Evolutionary conservation across 352 stramenopile genomes (phyloP).

Genomic region (Globisporangium splendens): DNA sequence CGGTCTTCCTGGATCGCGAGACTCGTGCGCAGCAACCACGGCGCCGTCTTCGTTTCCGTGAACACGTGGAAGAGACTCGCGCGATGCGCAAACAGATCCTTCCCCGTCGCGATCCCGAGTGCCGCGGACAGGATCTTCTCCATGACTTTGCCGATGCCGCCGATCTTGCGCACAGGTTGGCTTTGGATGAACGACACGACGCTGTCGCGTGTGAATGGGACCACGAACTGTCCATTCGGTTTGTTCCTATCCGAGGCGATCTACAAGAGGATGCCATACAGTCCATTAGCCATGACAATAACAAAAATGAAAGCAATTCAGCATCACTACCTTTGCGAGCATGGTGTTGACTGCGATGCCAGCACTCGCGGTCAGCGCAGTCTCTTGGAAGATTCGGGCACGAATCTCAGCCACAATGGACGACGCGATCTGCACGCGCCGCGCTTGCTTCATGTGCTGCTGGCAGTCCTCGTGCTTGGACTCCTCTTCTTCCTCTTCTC

Average conservation of each 20-base stretch:
- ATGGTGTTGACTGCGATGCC: constrained; percentile 91
- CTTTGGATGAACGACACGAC: constrained; percentile 89
- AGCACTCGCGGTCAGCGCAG: constrained; percentile 92
- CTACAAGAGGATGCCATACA: constrained; percentile 18
- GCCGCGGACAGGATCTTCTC: constrained; percentile 87
- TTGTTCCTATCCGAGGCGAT: constrained; percentile 97
- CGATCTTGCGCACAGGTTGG: constrained; percentile 91
- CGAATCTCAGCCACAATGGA: constrained; percentile 85
- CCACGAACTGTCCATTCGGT: constrained; percentile 93
- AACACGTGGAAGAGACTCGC: constrained; percentile 66
- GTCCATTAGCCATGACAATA: background rate
- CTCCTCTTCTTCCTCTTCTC: background rate
- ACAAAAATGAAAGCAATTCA: background rate
- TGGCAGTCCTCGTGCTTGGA: background rate
- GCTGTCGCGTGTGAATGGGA: constrained; percentile 68
- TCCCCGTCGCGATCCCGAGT: constrained; percentile 83
- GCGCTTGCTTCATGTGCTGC: constrained; percentile 1
- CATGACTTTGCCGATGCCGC: constrained; percentile 94
- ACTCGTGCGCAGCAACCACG: constrained; percentile 68
- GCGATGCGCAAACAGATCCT: constrained; percentile 65
- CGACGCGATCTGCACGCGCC: constrained; percentile 36
- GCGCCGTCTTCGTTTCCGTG: constrained; percentile 47
- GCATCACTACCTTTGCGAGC: constrained; percentile 86
- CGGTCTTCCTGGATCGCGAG: constrained; percentile 54
- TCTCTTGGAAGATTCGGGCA: constrained; percentile 72